Base-by-base conservation (phyloP, 345 rosid species). In the Brassica carinata region DNA sequence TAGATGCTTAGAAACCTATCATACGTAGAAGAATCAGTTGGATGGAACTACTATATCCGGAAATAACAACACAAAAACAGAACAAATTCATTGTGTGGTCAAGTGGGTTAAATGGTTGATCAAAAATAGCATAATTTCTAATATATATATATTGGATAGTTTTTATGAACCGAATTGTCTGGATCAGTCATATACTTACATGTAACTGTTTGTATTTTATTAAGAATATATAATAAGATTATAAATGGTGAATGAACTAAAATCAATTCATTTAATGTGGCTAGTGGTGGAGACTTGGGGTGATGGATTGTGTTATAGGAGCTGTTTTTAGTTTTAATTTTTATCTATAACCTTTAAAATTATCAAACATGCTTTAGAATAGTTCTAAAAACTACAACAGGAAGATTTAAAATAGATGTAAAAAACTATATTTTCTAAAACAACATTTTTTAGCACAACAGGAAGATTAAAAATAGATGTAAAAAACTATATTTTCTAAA, bases 11-110 rank as follows among this genome's bases (percentile, higher is more conserved):
- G 51, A 43, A 43, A 10, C n/a, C 9, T 3, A 43, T 48, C 15
- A 59, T 7, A 29, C 43, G 4, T 15, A 61, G 69, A 26, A 59
- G 48, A 61, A 77, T 23, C 4, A 57, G 74, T 40, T 29, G 48
- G 30, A 40, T n/a, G 68, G 26, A 67, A 76, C 31, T 15, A 38
- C 61, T 76, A 10, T 5, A 27, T 68, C 61, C 67, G 57, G 67
- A 69, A 36, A 38, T 67, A 67, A 34, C 40, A 58, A 58, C 73
- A 59, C 67, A 76, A 36, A 57, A 57, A 19, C 67, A 58, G 17
- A 76, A n/a, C 38, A 26, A 9, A 36, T 58, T 48, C 55, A 48
- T 48, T 15, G 64, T 76, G 40, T 36, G 57, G 67, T 38, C 59
- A 53, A 15, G 43, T 34, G 23, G 36, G 48, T 64, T 8, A 19